A percentile compares a stretch with the other conserved stretches of the same genome.
Evolutionary conservation across 169 alveolate species (phyloP).

Genomic region (Plasmodium knowlesi): DNA sequence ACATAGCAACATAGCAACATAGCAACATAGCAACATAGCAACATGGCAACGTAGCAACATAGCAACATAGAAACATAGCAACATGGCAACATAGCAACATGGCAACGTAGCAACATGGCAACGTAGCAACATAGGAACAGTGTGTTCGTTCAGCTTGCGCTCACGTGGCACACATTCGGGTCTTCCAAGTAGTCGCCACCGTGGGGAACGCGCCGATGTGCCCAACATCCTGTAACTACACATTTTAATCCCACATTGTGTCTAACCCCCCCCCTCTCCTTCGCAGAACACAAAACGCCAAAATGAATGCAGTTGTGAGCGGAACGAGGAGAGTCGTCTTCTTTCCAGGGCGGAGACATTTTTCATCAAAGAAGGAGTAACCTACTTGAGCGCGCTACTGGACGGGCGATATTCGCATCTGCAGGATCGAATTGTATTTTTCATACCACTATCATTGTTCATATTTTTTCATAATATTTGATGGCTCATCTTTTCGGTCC

Average conservation of each 20-base stretch:
- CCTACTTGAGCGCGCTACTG: neutral
- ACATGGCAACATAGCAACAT: too few relatives aligned
- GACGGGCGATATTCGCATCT: neutral
- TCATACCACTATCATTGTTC: neutral
- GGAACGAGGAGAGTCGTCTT: constrained; percentile 2
- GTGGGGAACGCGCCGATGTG: too few relatives aligned
- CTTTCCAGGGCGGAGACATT: constrained; percentile 19
- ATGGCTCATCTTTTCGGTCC: neutral
- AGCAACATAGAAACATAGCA: too few relatives aligned
- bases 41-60: too few relatives aligned
- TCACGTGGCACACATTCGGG: neutral
- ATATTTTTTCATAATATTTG: neutral
- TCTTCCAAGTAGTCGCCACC: neutral
- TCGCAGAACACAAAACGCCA: neutral
- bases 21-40: too few relatives aligned
- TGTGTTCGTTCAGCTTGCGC: neutral
- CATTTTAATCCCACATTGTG: neutral
- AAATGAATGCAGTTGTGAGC: constrained; percentile 17
- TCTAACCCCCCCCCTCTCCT: neutral
- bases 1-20: too few relatives aligned
- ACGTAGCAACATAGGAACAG: too few relatives aligned
- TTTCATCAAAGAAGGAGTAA: constrained; percentile 69
- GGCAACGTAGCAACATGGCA: too few relatives aligned
- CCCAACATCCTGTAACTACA: neutral
- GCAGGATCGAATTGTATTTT: neutral